phyloP scores from a whole-genome alignment of 441 rosid species.

The Metrosideros polymorpha region DNA sequence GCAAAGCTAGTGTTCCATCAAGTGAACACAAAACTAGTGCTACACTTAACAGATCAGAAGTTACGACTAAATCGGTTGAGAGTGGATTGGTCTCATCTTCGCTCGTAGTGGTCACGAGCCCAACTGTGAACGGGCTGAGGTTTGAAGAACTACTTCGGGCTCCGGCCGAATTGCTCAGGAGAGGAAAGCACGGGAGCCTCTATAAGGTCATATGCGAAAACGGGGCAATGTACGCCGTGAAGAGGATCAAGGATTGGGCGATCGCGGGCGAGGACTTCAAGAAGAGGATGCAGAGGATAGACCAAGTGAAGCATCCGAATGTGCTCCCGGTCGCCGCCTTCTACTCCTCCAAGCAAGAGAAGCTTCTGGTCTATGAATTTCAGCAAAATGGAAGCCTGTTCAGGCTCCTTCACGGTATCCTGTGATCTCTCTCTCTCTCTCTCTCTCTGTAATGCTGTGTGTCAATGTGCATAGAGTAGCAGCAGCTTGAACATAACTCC shows the following conservation, averaged over 20 bases:
- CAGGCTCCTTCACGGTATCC: constrained; percentile 40
- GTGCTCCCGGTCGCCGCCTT: constrained; percentile 40
- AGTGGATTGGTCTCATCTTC: constrained; percentile 25
- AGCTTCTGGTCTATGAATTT: constrained; percentile 46
- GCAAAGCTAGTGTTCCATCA: constrained; percentile 13
- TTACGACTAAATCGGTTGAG: constrained; percentile 17
- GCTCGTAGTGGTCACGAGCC: constrained; percentile 36
- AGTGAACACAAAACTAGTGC: constrained; percentile 5
- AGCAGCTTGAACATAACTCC: neutral
- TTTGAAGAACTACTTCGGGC: constrained; percentile 53
- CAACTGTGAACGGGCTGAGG: constrained; percentile 24
- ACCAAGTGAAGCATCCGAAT: constrained; percentile 35
- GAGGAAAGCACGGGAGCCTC: constrained; percentile 44
- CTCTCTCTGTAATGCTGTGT: neutral
- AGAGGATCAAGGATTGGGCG: constrained; percentile 59
- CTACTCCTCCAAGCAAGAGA: constrained; percentile 40
- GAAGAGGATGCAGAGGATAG: constrained; percentile 42
- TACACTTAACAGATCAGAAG: constrained; percentile 11
- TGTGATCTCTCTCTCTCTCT: neutral
- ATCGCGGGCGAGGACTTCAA: constrained; percentile 30
- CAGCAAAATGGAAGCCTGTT: constrained; percentile 44
- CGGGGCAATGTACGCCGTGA: constrained; percentile 34
- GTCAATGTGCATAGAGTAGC: too few species aligned
- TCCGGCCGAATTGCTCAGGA: constrained; percentile 53
- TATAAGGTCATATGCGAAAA: constrained; percentile 34